Evolutionary conservation across 108 stramenopile genomes (phyloP).

Genomic region (Schizochytrium sp.): DNA sequence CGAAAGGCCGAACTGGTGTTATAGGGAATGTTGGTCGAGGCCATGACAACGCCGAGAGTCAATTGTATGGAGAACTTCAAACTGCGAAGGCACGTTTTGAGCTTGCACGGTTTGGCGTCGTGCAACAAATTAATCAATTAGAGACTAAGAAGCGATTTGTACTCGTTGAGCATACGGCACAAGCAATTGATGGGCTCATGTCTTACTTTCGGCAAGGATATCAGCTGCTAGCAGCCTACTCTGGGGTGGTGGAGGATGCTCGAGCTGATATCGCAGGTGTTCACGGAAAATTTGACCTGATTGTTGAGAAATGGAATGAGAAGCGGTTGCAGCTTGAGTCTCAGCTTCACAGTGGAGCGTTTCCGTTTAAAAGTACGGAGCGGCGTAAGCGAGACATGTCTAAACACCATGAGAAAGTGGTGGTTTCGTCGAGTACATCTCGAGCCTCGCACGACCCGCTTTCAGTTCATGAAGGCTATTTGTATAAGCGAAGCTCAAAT

Average conservation of each 20-base stretch:
- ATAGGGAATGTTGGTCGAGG: slow-evolving; percentile 8
- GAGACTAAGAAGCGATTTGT: slow-evolving; percentile 51
- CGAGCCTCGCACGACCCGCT: slow-evolving; percentile 39
- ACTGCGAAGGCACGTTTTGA: slow-evolving; percentile 42
- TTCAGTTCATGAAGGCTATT: slow-evolving; percentile 23
- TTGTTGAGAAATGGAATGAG: slow-evolving; percentile 52
- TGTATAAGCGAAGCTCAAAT: slow-evolving; percentile 47
- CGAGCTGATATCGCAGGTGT: slow-evolving; percentile 28
- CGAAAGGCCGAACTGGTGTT: slow-evolving; percentile 37
- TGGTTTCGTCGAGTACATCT: slow-evolving; percentile 13
- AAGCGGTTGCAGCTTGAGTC: slow-evolving; percentile 54
- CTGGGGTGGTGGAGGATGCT: slow-evolving; percentile 30
- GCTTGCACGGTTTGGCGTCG: slow-evolving; percentile 51
- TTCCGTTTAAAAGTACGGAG: slow-evolving; percentile 50
- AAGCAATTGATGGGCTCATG: neutral
- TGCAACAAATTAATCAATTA: slow-evolving; percentile 43
- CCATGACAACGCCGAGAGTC: slow-evolving; percentile 19
- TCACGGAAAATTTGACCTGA: slow-evolving; percentile 27
- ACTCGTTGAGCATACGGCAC: slow-evolving; percentile 35
- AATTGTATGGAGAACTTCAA: slow-evolving; percentile 55
- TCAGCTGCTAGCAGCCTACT: slow-evolving; percentile 21
- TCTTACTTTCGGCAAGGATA: slow-evolving; percentile 44
- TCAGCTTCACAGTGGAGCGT: slow-evolving; percentile 55
- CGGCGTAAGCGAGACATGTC: slow-evolving; percentile 51
- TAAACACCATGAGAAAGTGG: slow-evolving; percentile 45